Base-by-base conservation (phyloP, 352 stramenopile species). In the Phytophthora meadii region DNA sequence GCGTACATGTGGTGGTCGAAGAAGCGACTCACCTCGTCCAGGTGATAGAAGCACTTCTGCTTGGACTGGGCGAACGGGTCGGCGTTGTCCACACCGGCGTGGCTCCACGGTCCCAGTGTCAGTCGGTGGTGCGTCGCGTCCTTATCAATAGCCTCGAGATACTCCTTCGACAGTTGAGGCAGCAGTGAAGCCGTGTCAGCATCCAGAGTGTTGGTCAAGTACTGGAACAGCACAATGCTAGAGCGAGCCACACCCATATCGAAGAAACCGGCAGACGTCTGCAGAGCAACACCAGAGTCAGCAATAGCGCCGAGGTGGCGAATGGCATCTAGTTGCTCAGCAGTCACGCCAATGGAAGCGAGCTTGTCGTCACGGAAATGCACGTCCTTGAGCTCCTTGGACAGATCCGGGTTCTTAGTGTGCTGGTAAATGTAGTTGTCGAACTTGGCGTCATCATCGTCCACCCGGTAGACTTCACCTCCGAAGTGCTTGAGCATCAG, bases 401-500 rank as follows among this genome's bases (percentile, higher is more conserved):
- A 65, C 14, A 92, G 52, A 64, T 92, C 74, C 15, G 79, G 66
- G 64, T 94, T 94, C 22, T 82, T 75, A 1, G 27, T 58, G 58
- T 94, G 87, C 59, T 92, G 70, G 46, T 79, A 52, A 28, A 92
- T 79, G 72, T 89, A 85, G 41, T 79, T 71, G 37, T 79, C 61
- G 54, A 93, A 78, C 65, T 91, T 88, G 6, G 77, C 74, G 10
- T 78, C 68, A 64, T 90, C 76, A 36, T 88, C 74, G 56, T 94
- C 78, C 54, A 94, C 87, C n/a, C 73, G 74, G 71, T 91, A 91
- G n/a, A 94, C 79, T 60, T 88, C 84, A 22, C 87, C 87, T 49
- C 87, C 87, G 68, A 94, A 94, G 65, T 91, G 74, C 48, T 90
- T 92, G 70, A 94, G 88, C 87, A 94, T 94, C 14, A 93, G 69